Evolutionary conservation across 768 basidiomycete genomes (phyloP), one percentile per base, ranked within the genome.

Genomic region (Floccularia luteovirens): DNA sequence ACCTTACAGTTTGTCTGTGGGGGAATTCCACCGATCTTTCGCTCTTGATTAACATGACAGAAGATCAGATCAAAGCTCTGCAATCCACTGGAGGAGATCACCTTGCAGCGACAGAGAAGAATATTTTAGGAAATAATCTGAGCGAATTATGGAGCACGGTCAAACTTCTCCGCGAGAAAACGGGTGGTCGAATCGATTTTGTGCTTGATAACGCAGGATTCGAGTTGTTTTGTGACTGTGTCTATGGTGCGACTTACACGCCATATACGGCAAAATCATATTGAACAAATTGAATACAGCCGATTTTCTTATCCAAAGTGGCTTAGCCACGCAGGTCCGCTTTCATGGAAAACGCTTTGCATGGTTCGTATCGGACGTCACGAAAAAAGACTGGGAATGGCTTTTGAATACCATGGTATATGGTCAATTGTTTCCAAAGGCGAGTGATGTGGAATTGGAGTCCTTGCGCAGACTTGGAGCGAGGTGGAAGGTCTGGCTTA

Each of bases 341-440:
- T 94, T 98, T 78, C 93, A 98, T 58, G 93, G 93, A 36, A 97
- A 96, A 64, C 83, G 90, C 28, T 89, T 88, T 52, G 79, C 93
- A 2, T 94, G 91, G 91, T 93, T 93, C 57, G 89, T 91, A 23
- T 89, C 85, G 10, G 93, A 96, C 56, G 73, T 94, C 36, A 98
- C 92, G 27, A 82, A 75, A 58, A 85, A 88, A 56, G 93, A 97
- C 54, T 97, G 90, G 88, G 74, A 86, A 36, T 97, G 93, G 93
- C 72, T 90, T 37, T 58, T 86, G 43, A 91, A 91, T 57, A 76
- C 75, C 22, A 83, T 88, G 81, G 76, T 82, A n/a, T 88, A 88
- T 48, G 93, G 93, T 2, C 86, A 94, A 49, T 73, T 97, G 40
- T 96, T 97, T 75, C 79, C 85, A 3, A 80, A 88, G 36, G 84